These are phyloP conservation scores for Westerdykella sp. DNA, from an alignment of 2,329 filamentous ascomycete species.

Conservation along the genomic window DNA sequence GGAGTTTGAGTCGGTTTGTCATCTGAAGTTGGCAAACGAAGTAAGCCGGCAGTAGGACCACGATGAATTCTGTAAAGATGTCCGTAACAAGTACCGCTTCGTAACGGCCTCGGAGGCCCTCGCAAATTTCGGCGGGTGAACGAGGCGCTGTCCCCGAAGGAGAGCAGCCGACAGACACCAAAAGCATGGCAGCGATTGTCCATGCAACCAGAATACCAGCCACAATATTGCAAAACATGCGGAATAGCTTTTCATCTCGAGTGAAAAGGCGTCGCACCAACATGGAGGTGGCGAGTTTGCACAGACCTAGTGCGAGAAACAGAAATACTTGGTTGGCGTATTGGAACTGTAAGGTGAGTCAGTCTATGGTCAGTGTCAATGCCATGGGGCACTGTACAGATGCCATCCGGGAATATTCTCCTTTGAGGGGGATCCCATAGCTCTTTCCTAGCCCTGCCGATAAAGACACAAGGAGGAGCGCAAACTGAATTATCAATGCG, in stretches of 20 bases:
- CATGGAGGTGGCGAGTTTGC: constrained; percentile 22
- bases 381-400: constrained; percentile 6
- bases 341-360: constrained; percentile 7
- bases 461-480: constrained; percentile 14
- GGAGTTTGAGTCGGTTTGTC: constrained; percentile 17
- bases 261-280: constrained; percentile 25
- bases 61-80: constrained; percentile 16
- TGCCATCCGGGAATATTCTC: constrained; percentile 16
- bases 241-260: constrained; percentile 19
- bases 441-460: constrained; percentile 19
- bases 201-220: constrained; percentile 12
- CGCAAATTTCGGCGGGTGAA: constrained; percentile 10
- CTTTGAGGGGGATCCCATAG: constrained; percentile 10
- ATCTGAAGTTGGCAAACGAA: constrained; percentile 25
- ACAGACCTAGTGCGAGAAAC: constrained; percentile 21
- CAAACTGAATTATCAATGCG: constrained; percentile 13
- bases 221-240: constrained; percentile 19
- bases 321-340: constrained; percentile 16
- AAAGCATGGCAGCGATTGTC: constrained; percentile 14
- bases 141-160: constrained; percentile 11
- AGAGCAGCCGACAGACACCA: constrained; percentile 20
- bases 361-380: not conserved
- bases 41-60: constrained; percentile 17
- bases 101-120: constrained; percentile 14
- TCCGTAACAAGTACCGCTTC: constrained; percentile 15